Conservation (phyloP, 352 stramenopile genomes). For the Phytophthora vignae region DNA sequence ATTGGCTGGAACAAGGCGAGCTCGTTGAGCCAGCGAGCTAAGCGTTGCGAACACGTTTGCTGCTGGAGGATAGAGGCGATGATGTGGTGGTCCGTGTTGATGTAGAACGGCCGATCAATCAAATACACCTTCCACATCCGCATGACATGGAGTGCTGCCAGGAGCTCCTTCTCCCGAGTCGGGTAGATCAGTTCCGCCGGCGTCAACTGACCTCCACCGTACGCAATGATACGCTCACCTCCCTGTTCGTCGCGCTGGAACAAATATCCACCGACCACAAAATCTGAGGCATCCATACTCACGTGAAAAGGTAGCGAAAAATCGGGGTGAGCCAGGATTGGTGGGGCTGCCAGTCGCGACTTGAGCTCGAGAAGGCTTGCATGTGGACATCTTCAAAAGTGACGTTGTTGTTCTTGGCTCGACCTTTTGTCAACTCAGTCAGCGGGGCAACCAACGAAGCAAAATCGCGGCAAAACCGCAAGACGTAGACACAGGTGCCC, state of each 20-base stretch:
- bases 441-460: not conserved
- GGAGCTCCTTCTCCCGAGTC: not conserved
- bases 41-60: constrained; percentile 1
- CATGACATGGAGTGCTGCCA: constrained; percentile 4
- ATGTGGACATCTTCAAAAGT: not conserved
- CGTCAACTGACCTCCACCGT: not conserved
- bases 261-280: not conserved
- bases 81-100: not conserved
- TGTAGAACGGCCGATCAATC: not conserved
- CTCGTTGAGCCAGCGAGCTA: constrained; percentile 12
- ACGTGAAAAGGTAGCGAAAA: not conserved
- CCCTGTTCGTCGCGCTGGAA: not conserved
- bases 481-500: not conserved
- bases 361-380: not conserved
- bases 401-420: not conserved
- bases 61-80: constrained; percentile 1
- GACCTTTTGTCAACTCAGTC: not conserved
- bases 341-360: not conserved
- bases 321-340: not conserved
- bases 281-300: not conserved
- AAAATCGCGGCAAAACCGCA: not conserved
- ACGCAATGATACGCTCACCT: not conserved
- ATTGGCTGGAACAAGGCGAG: constrained; percentile 10
- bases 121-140: constrained; percentile 2
- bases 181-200: not conserved